A percentile compares a stretch with the other conserved stretches of the same genome.
These are phyloP conservation scores for Buxus sempervirens DNA, from an alignment of 164 flowering plant species.

Conservation along the genomic window DNA sequence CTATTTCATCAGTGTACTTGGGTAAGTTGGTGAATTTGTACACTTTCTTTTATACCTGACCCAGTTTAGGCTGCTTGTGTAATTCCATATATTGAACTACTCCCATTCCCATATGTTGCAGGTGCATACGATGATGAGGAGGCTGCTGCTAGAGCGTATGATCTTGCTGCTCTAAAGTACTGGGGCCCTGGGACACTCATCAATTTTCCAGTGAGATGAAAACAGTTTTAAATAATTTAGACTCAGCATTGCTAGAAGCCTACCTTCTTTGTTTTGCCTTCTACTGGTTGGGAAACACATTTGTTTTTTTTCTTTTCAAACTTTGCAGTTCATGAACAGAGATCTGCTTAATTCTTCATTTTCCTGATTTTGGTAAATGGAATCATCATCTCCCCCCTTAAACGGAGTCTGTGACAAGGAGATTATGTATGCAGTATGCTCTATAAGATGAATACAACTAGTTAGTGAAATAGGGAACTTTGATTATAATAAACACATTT, in stretches of 20 bases:
- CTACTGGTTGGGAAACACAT: background rate
- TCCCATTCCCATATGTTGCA: conserved; percentile 21
- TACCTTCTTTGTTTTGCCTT: background rate
- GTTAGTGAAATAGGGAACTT: background rate
- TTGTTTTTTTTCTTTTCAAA: too few relatives aligned
- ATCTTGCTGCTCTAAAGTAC: conserved; percentile 97
- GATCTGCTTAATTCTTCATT: background rate
- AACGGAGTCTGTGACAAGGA: too few relatives aligned
- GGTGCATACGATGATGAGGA: conserved; percentile 99
- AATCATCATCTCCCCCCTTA: too few relatives aligned
- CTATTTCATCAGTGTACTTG: conserved; percentile 61
- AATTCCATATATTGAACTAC: background rate
- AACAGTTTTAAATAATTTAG: conserved; percentile 3
- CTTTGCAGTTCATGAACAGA: too few relatives aligned
- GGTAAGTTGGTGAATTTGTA: conserved; percentile 43
- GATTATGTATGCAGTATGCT: background rate
- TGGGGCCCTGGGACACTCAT: conserved; percentile 99
- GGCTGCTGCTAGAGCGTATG: conserved; percentile 99
- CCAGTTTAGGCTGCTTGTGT: background rate
- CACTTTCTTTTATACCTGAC: conserved; percentile 1
- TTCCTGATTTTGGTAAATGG: too few relatives aligned
- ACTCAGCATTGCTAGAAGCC: background rate
- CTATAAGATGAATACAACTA: background rate
- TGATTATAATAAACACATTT: background rate
- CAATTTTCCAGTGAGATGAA: conserved; percentile 86